Evolutionary conservation across 2,329 filamentous ascomycete genomes (phyloP), one percentile per base, ranked within the genome.

Genomic region (Nectriaceae sp.): DNA sequence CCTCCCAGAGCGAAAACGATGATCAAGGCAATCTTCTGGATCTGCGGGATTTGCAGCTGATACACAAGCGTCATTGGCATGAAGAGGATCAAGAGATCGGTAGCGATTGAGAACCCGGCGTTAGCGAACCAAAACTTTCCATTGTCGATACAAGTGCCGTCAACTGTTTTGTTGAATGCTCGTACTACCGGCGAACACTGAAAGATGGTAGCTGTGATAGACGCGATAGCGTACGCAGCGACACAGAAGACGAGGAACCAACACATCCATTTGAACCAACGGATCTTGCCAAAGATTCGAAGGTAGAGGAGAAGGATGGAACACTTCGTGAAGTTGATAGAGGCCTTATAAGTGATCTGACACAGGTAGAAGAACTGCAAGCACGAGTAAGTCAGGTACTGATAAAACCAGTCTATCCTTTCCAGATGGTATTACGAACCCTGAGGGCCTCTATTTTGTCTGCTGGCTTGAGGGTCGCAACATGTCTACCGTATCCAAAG

Each of bases 41-140:
- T 56, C 4, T 48, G 54, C 5, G 67, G 68, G 38, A 77, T 65
- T 47, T 76, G 70, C 13, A 77, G 65, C 36, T 65, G 60, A 57
- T 71, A 72, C 3, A 79, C 66, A n/a, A 71, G 70, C 8, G 67
- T 66, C 38, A 78, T 65, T 18, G 76, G 75, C 31, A 79, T 61
- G 16, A 69, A 46, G 19, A 78, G 60, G 29, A 79, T 71, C 36
- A 73, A 56, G 6, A 76, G 44, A 44, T 78, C 75, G n/a, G 71
- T 72, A 10, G 68, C 49, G 37, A 77, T 73, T 48, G 73, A 76
- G 53, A 74, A 70, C 2, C 68, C 66, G 2, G 70, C 74, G 53
- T 78, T 77, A 40, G 73, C 69, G 48, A 74, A 73, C 75, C 75
- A 79, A 52, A 75, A 73, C 2, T 62, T 64, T 6, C 68, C 68